phyloP scores from a whole-genome alignment of 805 yeast genomes.

The Candida alai region DNA sequence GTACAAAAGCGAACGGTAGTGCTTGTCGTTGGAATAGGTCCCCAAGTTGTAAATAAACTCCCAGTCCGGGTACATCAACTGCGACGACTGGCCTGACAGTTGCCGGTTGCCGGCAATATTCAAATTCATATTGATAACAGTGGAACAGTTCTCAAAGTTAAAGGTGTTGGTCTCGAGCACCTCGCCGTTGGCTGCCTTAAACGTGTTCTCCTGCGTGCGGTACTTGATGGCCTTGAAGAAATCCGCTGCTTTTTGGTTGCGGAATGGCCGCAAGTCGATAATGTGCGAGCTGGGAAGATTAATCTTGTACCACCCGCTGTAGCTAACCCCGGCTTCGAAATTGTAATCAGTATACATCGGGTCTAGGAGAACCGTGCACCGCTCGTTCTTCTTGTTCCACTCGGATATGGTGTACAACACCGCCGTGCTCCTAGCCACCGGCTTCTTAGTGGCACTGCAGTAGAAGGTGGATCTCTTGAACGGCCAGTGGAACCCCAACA shows the following conservation, averaged over 20 bases:
- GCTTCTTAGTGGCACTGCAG: constrained; percentile 33
- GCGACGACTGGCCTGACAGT: constrained; percentile 35
- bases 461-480: constrained; percentile 38
- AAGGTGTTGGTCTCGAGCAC: constrained; percentile 30
- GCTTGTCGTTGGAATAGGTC: constrained; percentile 15
- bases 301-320: constrained; percentile 35
- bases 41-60: constrained; percentile 29
- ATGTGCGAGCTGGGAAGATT: constrained; percentile 38
- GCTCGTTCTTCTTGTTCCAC: constrained; percentile 29
- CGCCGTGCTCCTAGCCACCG: constrained; percentile 39
- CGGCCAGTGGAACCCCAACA: constrained; percentile 45
- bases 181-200: constrained; percentile 31
- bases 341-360: constrained; percentile 33
- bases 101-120: constrained; percentile 36
- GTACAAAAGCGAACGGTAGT: constrained; percentile 30
- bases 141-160: constrained; percentile 25
- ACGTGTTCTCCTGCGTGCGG: constrained; percentile 32
- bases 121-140: constrained; percentile 31
- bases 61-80: constrained; percentile 29
- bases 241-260: constrained; percentile 25
- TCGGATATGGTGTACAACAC: constrained; percentile 32
- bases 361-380: constrained; percentile 33
- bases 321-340: constrained; percentile 28
- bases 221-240: constrained; percentile 40
- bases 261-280: constrained; percentile 34